phyloP scores from a whole-genome alignment of 495 filamentous ascomycete species.

The Xylaria palmicola region DNA sequence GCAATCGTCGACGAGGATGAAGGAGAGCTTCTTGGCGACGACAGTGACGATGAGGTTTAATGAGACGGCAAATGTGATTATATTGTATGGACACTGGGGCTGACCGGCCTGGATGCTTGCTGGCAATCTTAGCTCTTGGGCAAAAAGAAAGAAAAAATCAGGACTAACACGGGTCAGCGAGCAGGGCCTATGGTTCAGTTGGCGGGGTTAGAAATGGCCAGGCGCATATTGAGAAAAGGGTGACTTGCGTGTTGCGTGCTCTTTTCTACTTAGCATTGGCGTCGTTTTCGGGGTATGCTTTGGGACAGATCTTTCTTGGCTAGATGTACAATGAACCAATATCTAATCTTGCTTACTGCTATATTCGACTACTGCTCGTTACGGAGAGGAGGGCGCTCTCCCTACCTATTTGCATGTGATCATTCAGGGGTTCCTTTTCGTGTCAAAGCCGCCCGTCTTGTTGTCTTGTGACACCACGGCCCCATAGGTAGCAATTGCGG shows the following conservation, averaged over 20 bases:
- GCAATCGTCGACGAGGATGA: conserved; percentile 86
- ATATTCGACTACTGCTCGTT: neutral
- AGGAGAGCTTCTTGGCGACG: conserved; percentile 86
- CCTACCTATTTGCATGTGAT: too few relatives aligned
- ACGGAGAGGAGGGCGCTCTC: too few relatives aligned
- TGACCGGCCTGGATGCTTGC: too few relatives aligned
- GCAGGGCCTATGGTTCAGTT: neutral
- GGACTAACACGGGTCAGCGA: neutral
- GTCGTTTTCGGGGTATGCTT: conserved; percentile 7
- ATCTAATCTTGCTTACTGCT: neutral
- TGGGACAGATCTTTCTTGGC: conserved; percentile 13
- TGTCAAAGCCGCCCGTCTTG: too few relatives aligned
- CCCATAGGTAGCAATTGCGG: too few relatives aligned
- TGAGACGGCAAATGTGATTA: neutral
- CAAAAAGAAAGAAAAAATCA: neutral
- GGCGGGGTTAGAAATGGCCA: neutral
- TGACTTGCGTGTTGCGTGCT: neutral
- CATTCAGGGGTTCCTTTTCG: too few relatives aligned
- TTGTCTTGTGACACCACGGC: too few relatives aligned
- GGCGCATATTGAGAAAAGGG: neutral
- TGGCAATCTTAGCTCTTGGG: neutral
- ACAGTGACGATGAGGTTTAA: conserved; percentile 85
- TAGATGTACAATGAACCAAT: conserved; percentile 11
- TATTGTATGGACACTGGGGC: neutral
- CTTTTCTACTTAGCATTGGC: conserved; percentile 7